Evolutionary conservation across 2,329 filamentous ascomycete genomes (phyloP), one percentile per base, ranked within the genome.

Genomic region (Colletotrichum chlorophyti): DNA sequence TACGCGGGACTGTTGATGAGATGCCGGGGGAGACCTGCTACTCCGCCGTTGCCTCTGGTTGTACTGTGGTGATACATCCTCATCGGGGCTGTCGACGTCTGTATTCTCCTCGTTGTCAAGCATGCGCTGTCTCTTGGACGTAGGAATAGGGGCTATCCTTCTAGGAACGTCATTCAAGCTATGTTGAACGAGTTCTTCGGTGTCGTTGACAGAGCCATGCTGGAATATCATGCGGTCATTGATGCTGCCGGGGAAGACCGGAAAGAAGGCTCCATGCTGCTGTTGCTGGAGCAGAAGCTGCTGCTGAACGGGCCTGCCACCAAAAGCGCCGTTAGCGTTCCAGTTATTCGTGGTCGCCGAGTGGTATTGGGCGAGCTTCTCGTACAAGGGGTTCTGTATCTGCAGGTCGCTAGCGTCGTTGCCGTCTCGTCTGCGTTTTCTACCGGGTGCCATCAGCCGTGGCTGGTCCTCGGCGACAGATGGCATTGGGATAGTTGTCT

Each of bases 391-490:
- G 14, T 31, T 35, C 42, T 47, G 55, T 47, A 60, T 38, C 32
- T 52, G 59, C 32, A 55, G 21, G 46, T 50, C 19, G 41, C 41
- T 50, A n/a, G 34, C 38, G 31, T 63, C 61, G 54, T 58, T 58
- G 38, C 38, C 46, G 24, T 63, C 61, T 52, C 59, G 59, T 50
- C 61, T 63, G 24, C 61, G 59, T 45, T 63, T 63, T 26, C 47
- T 59, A 21, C 49, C 59, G 8, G 54, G 48, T 34, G 47, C 31
- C 45, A 52, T 48, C 35, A 49, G 49, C 38, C 61, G 54, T 12
- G 54, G 61, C 32, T 63, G 59, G 35, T 60, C 59, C 43, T 62
- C 59, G 38, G 61, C 60, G 31, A 63, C 47, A 15, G 59, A 63
- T 21, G 61, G 59, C 61, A 63, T 63, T 8, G 17, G 27, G 12